phyloP scores from a whole-genome alignment of 2,329 filamentous ascomycete species.

The Pseudopithomyces chartarum region DNA sequence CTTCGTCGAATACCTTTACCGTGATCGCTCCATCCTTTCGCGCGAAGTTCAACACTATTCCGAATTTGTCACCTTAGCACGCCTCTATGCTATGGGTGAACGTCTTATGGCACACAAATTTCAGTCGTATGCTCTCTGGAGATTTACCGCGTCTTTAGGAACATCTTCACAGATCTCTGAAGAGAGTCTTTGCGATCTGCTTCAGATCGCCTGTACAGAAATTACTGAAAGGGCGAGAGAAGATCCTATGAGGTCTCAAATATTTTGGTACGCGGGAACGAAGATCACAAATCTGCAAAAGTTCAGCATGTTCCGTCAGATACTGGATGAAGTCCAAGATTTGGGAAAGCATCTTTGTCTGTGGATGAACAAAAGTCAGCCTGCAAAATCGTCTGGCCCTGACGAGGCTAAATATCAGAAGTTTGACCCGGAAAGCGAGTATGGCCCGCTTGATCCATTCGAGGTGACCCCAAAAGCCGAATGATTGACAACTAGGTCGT shows the following conservation, averaged over 20 bases:
- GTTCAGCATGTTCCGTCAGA: constrained; percentile 13
- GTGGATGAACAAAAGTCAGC: constrained; percentile 12
- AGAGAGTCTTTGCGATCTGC: constrained; percentile 17
- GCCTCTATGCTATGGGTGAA: constrained; percentile 26
- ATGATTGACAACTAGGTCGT: too few species aligned
- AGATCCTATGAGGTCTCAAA: constrained; percentile 19
- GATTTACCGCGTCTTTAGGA: constrained; percentile 16
- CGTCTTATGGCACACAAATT: constrained; percentile 21
- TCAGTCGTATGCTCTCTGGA: constrained; percentile 18
- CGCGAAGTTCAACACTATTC: constrained; percentile 16
- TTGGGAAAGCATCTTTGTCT: constrained; percentile 18
- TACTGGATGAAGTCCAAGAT: constrained; percentile 18
- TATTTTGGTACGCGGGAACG: constrained; percentile 23
- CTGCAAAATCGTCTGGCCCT: constrained; percentile 5
- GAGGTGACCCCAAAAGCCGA: too few species aligned
- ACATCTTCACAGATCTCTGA: constrained; percentile 12
- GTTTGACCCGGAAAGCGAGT: constrained; percentile 16
- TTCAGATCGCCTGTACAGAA: constrained; percentile 20
- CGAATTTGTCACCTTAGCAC: constrained; percentile 21
- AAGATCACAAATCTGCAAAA: constrained; percentile 17
- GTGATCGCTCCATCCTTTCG: constrained; percentile 18
- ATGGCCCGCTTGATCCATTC: too few species aligned
- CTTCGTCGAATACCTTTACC: constrained; percentile 29
- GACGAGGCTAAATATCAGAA: constrained; percentile 10
- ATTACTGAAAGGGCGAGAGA: constrained; percentile 8